A percentile compares a stretch with the other conserved stretches of the same genome.
Conservation (phyloP, 2,329 filamentous ascomycete genomes). For the Boeremia exigua region DNA sequence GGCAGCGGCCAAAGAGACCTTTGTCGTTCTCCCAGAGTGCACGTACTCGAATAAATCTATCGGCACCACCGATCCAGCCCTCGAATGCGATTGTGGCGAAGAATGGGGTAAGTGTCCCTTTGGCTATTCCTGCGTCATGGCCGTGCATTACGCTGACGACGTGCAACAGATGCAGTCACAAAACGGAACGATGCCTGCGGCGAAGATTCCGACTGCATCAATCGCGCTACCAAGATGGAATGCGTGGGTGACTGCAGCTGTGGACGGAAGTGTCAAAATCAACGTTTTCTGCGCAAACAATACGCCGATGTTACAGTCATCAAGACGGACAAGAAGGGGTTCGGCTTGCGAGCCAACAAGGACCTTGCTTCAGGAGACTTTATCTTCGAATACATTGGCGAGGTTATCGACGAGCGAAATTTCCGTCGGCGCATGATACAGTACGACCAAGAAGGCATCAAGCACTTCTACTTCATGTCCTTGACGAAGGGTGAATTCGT, state of each 20-base stretch:
- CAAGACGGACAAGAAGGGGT: constrained; percentile 98
- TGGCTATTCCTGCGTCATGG: neutral
- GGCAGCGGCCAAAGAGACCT: constrained; percentile 73
- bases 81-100: constrained; percentile 94
- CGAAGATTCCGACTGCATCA: constrained; percentile 98
- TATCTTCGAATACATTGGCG: constrained; percentile 97
- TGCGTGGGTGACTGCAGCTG: constrained; percentile 89
- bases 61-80: constrained; percentile 87
- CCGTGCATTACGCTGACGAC: constrained; percentile 40
- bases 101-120: constrained; percentile 79
- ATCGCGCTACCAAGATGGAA: constrained; percentile 97
- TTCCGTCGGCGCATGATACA: constrained; percentile 90
- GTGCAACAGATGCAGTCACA: constrained; percentile 54
- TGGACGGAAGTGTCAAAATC: constrained; percentile 86
- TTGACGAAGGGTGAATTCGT: constrained; percentile 96
- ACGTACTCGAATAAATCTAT: constrained; percentile 91
- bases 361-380: constrained; percentile 85
- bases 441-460: constrained; percentile 95
- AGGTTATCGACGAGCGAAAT: constrained; percentile 91
- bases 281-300: constrained; percentile 88
- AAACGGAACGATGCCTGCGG: constrained; percentile 82
- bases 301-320: constrained; percentile 94
- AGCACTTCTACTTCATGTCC: constrained; percentile 99
- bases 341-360: constrained; percentile 81
- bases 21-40: constrained; percentile 83